Evolutionary conservation across 169 alveolate genomes (phyloP), one percentile per base, ranked within the genome.

Genomic region (Plasmodium knowlesi): DNA sequence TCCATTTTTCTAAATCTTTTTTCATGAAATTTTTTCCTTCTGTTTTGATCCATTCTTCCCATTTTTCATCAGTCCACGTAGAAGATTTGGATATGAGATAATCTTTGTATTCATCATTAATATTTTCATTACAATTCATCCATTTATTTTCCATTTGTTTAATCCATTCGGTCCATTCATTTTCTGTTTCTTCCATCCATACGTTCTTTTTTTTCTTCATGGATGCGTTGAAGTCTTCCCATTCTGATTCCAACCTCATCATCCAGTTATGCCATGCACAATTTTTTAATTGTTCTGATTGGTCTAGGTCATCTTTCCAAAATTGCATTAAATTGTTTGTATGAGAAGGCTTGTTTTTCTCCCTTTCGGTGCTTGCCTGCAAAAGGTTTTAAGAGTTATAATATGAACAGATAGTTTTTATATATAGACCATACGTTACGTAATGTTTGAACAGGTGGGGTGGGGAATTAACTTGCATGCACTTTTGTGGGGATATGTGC

Each of bases 191-290:
- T 28, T 74, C 10, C 4, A 74, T 12, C 83, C 83, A 74, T 74
- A 25, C 83, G 25, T 74, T 30, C 46, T 74, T 74, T 74, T 30
- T 74, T 10, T 6, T 32, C 25, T 74, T 74, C 83, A 74, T 74
- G 83, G 83, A 74, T 28, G 14, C 9, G 46, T 74, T 74, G 32
- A 28, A 74, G 19, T 74, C 6, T 74, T 74, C 83, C 83, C 83
- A 74, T 39, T 74, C 83, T 74, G 83, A 22, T 46, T 74, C 83
- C 46, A 74, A 74, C 46, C 83, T 74, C 61, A 74, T 74, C 83
- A 74, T 74, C 83, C 83, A 74, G 46, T 74, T 74, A 25, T 74
- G 0, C 83, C 83, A 74, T 8, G 83, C 61, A 9, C 16, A 74
- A 8, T 30, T 74, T 74, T 74, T 74, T 32, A 74, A 30, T 74